Evolutionary conservation across 2,329 filamentous ascomycete species (phyloP), one percentile per base, ranked within the genome.

Genomic region (Diaporthe sp.): DNA sequence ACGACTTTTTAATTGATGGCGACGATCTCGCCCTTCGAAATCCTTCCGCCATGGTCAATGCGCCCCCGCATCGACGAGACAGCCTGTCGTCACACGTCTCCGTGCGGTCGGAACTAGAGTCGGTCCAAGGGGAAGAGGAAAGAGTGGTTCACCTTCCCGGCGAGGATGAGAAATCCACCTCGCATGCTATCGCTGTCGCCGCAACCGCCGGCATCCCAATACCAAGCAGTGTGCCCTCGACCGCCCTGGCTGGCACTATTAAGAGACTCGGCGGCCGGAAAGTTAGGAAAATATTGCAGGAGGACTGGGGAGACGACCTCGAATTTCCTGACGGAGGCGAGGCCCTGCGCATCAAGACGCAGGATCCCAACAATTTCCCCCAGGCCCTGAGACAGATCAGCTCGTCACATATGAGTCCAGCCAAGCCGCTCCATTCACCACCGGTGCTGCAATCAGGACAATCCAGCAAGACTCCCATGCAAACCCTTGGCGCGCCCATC

Each of bases 171-270:
- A 90, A 91, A 77, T 95, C 95, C 1, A 97, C 94, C 13, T 86
- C 93, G 79, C 94, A 97, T 82, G 96, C 97, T 76, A 96, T 99
- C 80, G 91, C 94, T 34, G 94, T 95, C 9, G 96, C 96, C 46
- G 94, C 95, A 81, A 93, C 92, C 82, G 96, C 95, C 37, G 97
- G 97, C 79, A 98, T 99, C 78, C 96, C 97, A 9, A 91, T 98
- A 74, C 97, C 97, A 39, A 88, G 91, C 70, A 96, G 96, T 82
- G 92, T 98, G 44, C 95, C 96, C 1, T 92, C 94, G 42, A 98
- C 96, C 28, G 97, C 97, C 42, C 87, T 99, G 82, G 96, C 96
- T 72, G 97, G 97, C 71, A 96, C 95, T 13, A 98, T 98, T 82
- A 98, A 97, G 86, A 90, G 96, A 79, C 88, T 98, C 46, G 96